Evolutionary conservation across 768 basidiomycete species (phyloP), one percentile per base, ranked within the genome.

Genomic region (Suillus ampliporus): DNA sequence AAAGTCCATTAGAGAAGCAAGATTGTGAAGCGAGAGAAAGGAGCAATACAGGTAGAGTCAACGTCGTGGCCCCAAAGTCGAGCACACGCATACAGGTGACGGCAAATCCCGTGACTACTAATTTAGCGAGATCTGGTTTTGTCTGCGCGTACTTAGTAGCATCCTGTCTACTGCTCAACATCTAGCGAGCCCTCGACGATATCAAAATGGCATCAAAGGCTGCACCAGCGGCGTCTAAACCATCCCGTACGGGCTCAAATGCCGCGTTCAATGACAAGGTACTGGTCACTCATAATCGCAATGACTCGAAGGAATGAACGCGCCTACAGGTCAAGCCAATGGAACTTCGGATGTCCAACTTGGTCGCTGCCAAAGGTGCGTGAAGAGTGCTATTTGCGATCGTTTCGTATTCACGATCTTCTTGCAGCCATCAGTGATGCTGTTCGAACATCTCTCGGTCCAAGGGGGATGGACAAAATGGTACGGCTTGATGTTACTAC

Each of bases 401-500:
- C 9, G 48, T 60, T 15, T 60, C 28, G 57, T 54, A 40, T 72
- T 7, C 57, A 41, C 51, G 38, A 60, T 57, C 52, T 61, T 64
- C 44, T 34, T 62, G 21, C 67, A 97, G 96, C 97, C 34, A 97
- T 99, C 72, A 95, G 95, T 69, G 96, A 97, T 83, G 97, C 95
- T 58, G 96, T 99, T 47, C 84, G 97, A 69, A 99, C 97, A 50
- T 98, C 96, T 47, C 79, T 99, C 68, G 97, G 97, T 15, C 97
- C 97, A 52, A 89, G 92, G 76, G 97, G 97, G 65, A 99, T 99
- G 97, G 97, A 99, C 81, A 99, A 99, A 83, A 99, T 99, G 97
- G 97, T 92, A 71, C 62, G 81, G 66, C 41, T 19, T 57, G 10
- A 34, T 43, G 59, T 68, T 71, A 69, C 68, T 44, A 62, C 43